phyloP scores from a whole-genome alignment of 768 basidiomycete genomes.

The Serpula lacrymans region DNA sequence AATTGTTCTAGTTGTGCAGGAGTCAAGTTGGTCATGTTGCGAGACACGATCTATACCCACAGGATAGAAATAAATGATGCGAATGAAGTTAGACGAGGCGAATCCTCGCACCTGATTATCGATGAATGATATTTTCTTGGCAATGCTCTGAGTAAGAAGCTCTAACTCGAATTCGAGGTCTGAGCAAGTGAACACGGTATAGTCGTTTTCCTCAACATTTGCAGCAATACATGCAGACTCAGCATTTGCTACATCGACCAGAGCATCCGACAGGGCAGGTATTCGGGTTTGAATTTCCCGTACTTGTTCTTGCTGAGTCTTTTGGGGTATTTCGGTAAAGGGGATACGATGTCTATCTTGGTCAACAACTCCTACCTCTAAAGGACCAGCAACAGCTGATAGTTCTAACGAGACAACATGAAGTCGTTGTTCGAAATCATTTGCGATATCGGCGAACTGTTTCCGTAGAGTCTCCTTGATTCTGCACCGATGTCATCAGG shows the following conservation, averaged over 20 bases:
- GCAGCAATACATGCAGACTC: slow-evolving; percentile 80
- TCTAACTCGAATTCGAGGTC: slow-evolving; percentile 90
- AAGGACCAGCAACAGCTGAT: slow-evolving; percentile 68
- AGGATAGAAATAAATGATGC: slow-evolving; percentile 4
- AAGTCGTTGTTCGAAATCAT: slow-evolving; percentile 68
- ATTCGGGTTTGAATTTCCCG: slow-evolving; percentile 64
- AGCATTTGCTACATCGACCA: slow-evolving; percentile 54
- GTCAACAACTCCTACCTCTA: slow-evolving; percentile 62
- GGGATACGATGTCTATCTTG: neutral
- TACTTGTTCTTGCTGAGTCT: slow-evolving; percentile 76
- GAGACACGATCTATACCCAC: slow-evolving; percentile 74
- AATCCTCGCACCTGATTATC: slow-evolving; percentile 80
- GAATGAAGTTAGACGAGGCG: neutral
- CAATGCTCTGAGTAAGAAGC: slow-evolving; percentile 73
- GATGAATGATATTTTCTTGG: slow-evolving; percentile 91
- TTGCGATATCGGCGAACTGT: slow-evolving; percentile 73
- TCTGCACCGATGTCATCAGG: slow-evolving; percentile 34
- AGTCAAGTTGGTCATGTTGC: slow-evolving; percentile 91
- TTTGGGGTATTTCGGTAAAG: slow-evolving; percentile 2
- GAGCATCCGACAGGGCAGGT: slow-evolving; percentile 55
- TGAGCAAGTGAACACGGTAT: slow-evolving; percentile 84
- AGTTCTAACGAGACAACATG: slow-evolving; percentile 67
- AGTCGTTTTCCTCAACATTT: slow-evolving; percentile 96
- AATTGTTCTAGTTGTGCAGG: slow-evolving; percentile 96
- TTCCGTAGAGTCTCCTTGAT: slow-evolving; percentile 80